Evolutionary conservation across 202 grass and related monocot genomes (phyloP), one percentile per base, ranked within the genome.

Genomic region (Tripidium arundinaceum): DNA sequence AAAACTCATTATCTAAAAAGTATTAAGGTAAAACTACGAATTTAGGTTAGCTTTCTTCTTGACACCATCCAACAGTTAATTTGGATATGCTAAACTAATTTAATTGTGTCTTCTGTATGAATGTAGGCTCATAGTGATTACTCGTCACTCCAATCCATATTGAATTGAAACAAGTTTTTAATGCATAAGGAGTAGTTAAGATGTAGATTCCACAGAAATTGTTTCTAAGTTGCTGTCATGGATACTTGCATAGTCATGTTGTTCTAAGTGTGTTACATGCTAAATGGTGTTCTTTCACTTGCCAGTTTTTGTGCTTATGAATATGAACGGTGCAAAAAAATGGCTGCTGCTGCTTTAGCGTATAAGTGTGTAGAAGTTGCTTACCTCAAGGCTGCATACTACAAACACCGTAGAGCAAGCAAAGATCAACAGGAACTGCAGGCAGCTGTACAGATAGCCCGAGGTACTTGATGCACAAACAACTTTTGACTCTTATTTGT

Each of bases 291-390:
- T 52, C 70, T 74, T 79, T 66, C 5, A 87, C 6, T 83, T 19
- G 61, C 45, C 82, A 97, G 94, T 25, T 93, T 93, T 89, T 87
- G 84, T 68, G 94, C 86, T 67, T 80, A 87, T 91, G 75, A 62
- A 31, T 97, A 91, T 74, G 91, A 97, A 81, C 79, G 69, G 52
- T 84, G 60, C 79, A 91, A 97, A 62, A 79, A 88, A 84, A 91
- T 86, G 89, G 90, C 84, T 75, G 76, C 88, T 83, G 90, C 91
- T 46, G 84, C 91, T 79, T 93, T 97, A 84, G 91, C 94, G 61
- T 93, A 87, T 60, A 97, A 97, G 71, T 97, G 94, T 91, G 90
- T 91, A 26, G 94, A 91, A 89, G 94, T 97, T 49, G 91, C 94
- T 65, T 91, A 97, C 65, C 70, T 97, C 69, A 93, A 93, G 66